Evolutionary conservation across 2,329 filamentous ascomycete genomes (phyloP).

Genomic region (Penicillium sclerotiorum): DNA sequence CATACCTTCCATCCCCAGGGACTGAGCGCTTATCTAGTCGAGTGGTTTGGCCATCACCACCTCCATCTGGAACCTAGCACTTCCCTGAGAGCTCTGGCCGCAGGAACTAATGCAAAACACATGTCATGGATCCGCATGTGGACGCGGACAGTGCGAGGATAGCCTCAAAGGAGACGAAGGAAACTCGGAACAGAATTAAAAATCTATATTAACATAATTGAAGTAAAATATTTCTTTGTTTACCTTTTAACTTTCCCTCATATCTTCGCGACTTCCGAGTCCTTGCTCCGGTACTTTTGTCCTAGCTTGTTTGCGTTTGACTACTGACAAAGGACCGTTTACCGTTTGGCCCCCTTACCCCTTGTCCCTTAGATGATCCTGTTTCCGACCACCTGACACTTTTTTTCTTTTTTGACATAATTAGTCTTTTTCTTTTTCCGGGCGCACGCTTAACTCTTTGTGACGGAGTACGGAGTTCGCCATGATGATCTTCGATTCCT

Average conservation of each 20-base stretch:
- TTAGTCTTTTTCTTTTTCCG: neutral
- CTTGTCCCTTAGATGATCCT: too few species aligned
- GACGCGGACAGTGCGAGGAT: slow-evolving; percentile 24
- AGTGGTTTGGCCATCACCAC: slow-evolving; percentile 20
- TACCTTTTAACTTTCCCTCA: neutral
- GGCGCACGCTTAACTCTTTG: too few species aligned
- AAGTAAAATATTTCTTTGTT: too few species aligned
- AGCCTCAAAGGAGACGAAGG: neutral
- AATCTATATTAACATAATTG: too few species aligned
- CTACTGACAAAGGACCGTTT: too few species aligned
- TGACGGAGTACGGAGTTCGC: neutral
- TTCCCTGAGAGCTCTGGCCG: slow-evolving; percentile 15
- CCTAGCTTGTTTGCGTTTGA: neutral
- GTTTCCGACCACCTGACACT: slow-evolving; percentile 12
- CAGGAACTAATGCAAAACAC: slow-evolving; percentile 20
- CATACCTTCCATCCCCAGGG: too few species aligned
- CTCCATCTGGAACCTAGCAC: neutral
- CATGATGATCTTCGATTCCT: slow-evolving; percentile 11
- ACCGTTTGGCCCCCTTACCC: too few species aligned
- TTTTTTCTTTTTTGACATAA: neutral
- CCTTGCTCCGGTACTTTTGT: slow-evolving; percentile 3
- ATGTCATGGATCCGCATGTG: slow-evolving; percentile 26
- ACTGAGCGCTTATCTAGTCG: slow-evolving; percentile 26
- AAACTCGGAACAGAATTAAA: neutral
- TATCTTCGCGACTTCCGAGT: neutral